Percentiles rank a stretch among this genome's conserved stretches.
phyloP scores from a whole-genome alignment of 352 stramenopile species.

The Saprolegnia parasitica region DNA sequence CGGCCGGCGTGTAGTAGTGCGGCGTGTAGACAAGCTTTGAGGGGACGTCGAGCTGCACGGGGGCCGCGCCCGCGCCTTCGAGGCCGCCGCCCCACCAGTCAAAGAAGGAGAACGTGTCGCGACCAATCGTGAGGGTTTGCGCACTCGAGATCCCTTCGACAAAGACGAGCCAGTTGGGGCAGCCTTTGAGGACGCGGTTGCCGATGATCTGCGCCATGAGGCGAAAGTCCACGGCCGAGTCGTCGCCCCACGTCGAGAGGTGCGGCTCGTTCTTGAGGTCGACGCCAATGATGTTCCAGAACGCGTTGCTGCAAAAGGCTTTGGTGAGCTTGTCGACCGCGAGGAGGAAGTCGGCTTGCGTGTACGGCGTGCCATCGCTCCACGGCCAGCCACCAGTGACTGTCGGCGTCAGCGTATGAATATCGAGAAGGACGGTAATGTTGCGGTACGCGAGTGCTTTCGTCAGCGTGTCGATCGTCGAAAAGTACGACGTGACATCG shows the following conservation, averaged over 20 bases:
- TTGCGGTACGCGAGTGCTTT: slow-evolving; percentile 51
- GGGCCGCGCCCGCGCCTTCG: slow-evolving; percentile 60
- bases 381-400: slow-evolving; percentile 48
- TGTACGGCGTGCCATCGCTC: slow-evolving; percentile 39
- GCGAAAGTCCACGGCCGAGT: slow-evolving; percentile 69
- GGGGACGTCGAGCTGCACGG: slow-evolving; percentile 47
- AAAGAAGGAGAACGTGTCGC: slow-evolving; percentile 64
- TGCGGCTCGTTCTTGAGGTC: slow-evolving; percentile 81
- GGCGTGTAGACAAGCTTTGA: slow-evolving; percentile 77
- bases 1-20: slow-evolving; percentile 74
- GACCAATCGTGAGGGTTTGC: slow-evolving; percentile 41
- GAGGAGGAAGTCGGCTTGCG: slow-evolving; percentile 47
- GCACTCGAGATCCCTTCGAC: slow-evolving; percentile 54
- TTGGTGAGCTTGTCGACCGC: slow-evolving; percentile 59
- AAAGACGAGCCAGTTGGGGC: slow-evolving; percentile 75
- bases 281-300: slow-evolving; percentile 83
- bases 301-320: slow-evolving; percentile 57
- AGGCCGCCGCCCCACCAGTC: slow-evolving; percentile 76
- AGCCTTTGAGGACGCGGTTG: slow-evolving; percentile 59
- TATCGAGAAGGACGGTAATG: slow-evolving; percentile 61
- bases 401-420: slow-evolving; percentile 52
- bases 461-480: slow-evolving; percentile 48
- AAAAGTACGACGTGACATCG: slow-evolving; percentile 57
- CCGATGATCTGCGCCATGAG: slow-evolving; percentile 60
- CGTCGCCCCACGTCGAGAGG: slow-evolving; percentile 49